Evolutionary conservation across 176 grass and related monocot species (phyloP).

Genomic region (Hordeum marinum): DNA sequence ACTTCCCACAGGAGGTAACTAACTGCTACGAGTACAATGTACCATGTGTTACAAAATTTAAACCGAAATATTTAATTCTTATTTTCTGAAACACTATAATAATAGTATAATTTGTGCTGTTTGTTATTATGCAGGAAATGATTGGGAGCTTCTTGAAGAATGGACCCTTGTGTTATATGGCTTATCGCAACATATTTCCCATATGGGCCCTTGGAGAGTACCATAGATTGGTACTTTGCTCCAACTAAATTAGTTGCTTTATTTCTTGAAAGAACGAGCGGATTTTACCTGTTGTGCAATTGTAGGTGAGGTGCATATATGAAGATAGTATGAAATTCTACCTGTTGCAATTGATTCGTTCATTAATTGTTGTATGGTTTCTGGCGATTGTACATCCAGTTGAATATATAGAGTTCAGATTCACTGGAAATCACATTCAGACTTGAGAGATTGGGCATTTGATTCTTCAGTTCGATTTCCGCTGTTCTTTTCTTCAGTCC

Average conservation of each 20-base stretch:
- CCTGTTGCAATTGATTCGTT: background rate
- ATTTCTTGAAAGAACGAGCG: background rate
- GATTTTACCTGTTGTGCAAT: constrained; percentile 9
- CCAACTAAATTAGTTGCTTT: background rate
- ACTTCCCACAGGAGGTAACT: constrained; percentile 77
- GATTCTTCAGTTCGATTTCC: too few species aligned
- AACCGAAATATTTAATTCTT: background rate
- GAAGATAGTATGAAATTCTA: background rate
- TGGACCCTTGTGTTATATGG: constrained; percentile 52
- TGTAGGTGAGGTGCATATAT: background rate
- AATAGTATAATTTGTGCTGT: background rate
- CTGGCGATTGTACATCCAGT: background rate
- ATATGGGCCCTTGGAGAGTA: constrained; percentile 89
- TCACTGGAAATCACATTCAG: too few species aligned
- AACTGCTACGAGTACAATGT: background rate
- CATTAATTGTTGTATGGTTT: background rate
- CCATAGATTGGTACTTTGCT: constrained; percentile 32
- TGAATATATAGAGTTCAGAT: constrained; percentile 27
- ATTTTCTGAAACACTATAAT: background rate
- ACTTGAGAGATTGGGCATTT: too few species aligned
- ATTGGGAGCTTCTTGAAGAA: constrained; percentile 60
- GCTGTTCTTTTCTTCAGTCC: too few species aligned
- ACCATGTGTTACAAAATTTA: background rate
- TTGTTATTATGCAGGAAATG: constrained; percentile 54
- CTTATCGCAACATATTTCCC: constrained; percentile 82